Conservation (phyloP, 352 stramenopile species). For the Phytopythium ostracodes region DNA sequence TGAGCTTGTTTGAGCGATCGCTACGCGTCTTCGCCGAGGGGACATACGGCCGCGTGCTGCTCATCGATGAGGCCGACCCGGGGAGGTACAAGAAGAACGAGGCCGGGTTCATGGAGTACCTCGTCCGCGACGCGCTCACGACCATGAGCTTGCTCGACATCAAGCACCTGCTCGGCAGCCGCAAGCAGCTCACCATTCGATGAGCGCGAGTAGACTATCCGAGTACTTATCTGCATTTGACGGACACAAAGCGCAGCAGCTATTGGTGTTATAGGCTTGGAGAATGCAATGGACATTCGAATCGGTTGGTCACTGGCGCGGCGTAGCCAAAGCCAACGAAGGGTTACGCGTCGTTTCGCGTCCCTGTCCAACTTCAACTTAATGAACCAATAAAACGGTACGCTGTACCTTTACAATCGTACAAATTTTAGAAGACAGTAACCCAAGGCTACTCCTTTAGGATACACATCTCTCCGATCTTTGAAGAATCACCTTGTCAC, state of each 20-base stretch:
- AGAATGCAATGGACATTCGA: too few species aligned
- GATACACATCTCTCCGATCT: not conserved
- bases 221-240: too few species aligned
- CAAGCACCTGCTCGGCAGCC: slow-evolving; percentile 30
- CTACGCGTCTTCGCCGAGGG: slow-evolving; percentile 14
- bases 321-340: not conserved
- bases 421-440: not conserved
- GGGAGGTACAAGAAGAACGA: slow-evolving; percentile 17
- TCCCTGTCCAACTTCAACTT: not conserved
- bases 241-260: too few species aligned
- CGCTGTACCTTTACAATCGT: not conserved
- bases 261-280: too few species aligned
- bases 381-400: not conserved
- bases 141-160: slow-evolving; percentile 27
- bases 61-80: slow-evolving; percentile 21
- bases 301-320: too few species aligned
- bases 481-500: not conserved
- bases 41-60: slow-evolving; percentile 15
- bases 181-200: slow-evolving; percentile 38
- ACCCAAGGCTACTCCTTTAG: too few species aligned
- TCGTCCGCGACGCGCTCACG: slow-evolving; percentile 24
- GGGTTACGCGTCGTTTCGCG: not conserved
- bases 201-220: not conserved
- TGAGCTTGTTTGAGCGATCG: slow-evolving; percentile 25
- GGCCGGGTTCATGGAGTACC: slow-evolving; percentile 18